phyloP scores from a whole-genome alignment of 306 rosid species.

The Gastrolobium bilobum region DNA sequence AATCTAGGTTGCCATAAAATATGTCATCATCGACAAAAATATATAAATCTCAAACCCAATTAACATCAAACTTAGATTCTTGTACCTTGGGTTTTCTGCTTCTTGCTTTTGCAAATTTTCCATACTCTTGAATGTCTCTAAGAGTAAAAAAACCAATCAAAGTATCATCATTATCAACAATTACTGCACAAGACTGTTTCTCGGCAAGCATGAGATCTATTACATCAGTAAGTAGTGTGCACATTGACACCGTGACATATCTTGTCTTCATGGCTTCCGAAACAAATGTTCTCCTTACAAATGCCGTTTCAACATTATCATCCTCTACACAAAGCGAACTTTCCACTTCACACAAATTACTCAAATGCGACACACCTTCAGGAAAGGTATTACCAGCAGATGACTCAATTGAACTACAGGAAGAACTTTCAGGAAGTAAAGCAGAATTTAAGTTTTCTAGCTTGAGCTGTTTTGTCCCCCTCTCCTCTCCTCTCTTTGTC shows the following conservation, averaged over 20 bases:
- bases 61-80: constrained; percentile 38
- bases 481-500: constrained; percentile 64
- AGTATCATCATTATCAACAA: constrained; percentile 68
- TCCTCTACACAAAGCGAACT: constrained; percentile 74
- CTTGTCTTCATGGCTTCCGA: constrained; percentile 94
- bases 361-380: constrained; percentile 52
- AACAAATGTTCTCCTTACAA: constrained; percentile 65
- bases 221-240: constrained; percentile 73
- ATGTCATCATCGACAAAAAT: constrained; percentile 33
- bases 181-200: constrained; percentile 91
- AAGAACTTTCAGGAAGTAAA: constrained; percentile 53
- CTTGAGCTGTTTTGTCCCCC: constrained; percentile 50
- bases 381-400: constrained; percentile 52
- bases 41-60: constrained; percentile 27
- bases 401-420: constrained; percentile 50
- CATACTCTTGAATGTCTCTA: constrained; percentile 74
- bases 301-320: constrained; percentile 55
- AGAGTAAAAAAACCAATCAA: constrained; percentile 85
- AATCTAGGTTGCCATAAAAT: constrained; percentile 31
- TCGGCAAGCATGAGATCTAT: constrained; percentile 84
- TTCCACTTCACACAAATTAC: constrained; percentile 76
- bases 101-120: constrained; percentile 66
- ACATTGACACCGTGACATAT: constrained; percentile 71
- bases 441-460: constrained; percentile 43
- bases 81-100: constrained; percentile 72